Base-by-base conservation (phyloP, 495 filamentous ascomycete genomes). In the Parachaetomium inaequale region DNA sequence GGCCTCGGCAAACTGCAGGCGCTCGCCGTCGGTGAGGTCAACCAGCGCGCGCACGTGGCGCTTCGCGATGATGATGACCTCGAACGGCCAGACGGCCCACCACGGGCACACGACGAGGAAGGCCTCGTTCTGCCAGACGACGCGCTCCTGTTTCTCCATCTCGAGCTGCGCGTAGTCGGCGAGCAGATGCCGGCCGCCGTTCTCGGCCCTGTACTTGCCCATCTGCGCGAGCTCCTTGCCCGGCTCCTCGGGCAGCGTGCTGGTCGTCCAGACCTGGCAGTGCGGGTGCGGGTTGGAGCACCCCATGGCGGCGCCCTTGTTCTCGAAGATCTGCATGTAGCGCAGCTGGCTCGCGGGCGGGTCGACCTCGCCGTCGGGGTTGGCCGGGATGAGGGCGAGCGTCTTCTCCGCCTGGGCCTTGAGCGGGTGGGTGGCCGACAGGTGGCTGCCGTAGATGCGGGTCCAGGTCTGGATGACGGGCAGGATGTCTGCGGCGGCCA, bases 301-400 rank as follows among this genome's bases (percentile, higher is more conserved):
- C 32, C 94, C 94, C 94, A 98, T 98, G 5, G 94, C 91, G 0
- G 90, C 87, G 50, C 94, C 94, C 78, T 98, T 98, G 79, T 98
- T 98, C 76, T 98, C 94, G 63, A 98, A 98, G 65, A 98, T 97
- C 75, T 98, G 94, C 93, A 98, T 97, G 75, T 96, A 98, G 50
- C 87, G 85, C 68, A 95, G 91, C 74, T 97, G 92, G 58, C 1
- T 82, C 50, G 83, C 86, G 7, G 92, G 85, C 34, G 79, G 77
- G 55, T 67, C 80, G 17, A 70, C 71, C 69, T 70, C 75, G 55
- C 70, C 74, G 58, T 76, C 71, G 1, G 69, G 64, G 52, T 69
- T 71, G 62, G 64, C 75, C 65, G 63, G 82, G 78, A 63, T 79
- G 68, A 32, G 72, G 12, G 62, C 63, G 26, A 79, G 57, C 2